Percentiles rank a stretch among this genome's conserved stretches.
phyloP scores from a whole-genome alignment of 768 basidiomycete genomes.

The Mycena amicta region DNA sequence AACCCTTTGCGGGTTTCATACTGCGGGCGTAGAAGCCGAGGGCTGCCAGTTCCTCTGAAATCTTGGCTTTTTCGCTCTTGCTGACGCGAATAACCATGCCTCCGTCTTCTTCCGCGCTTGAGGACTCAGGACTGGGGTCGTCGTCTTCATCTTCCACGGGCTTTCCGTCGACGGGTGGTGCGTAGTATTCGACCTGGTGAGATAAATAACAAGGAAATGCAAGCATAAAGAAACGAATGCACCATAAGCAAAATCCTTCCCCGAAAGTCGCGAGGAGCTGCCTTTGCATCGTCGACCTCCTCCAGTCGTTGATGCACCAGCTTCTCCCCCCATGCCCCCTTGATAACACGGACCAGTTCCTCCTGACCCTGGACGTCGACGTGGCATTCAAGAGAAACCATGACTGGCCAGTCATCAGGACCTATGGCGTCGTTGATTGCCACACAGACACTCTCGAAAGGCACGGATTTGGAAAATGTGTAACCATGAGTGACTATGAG shows the following conservation, averaged over 20 bases:
- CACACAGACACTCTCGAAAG: slow-evolving; percentile 53
- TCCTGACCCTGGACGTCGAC: slow-evolving; percentile 52
- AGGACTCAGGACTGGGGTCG: slow-evolving; percentile 26
- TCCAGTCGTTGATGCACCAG: slow-evolving; percentile 46
- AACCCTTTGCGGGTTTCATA: slow-evolving; percentile 58
- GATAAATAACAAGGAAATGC: not conserved
- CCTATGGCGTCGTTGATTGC: slow-evolving; percentile 51
- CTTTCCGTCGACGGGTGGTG: slow-evolving; percentile 29
- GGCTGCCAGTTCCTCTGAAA: slow-evolving; percentile 54
- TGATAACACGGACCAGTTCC: slow-evolving; percentile 56
- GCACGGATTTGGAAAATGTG: slow-evolving; percentile 55
- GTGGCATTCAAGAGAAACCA: slow-evolving; percentile 67
- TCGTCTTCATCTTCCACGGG: slow-evolving; percentile 24
- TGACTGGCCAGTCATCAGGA: slow-evolving; percentile 53
- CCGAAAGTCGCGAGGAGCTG: slow-evolving; percentile 49
- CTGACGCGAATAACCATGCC: slow-evolving; percentile 17
- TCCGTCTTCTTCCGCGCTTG: slow-evolving; percentile 28
- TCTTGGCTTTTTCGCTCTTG: slow-evolving; percentile 30
- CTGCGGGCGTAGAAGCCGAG: slow-evolving; percentile 64
- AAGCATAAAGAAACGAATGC: slow-evolving; percentile 15
- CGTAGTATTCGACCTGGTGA: slow-evolving; percentile 57
- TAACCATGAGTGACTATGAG: slow-evolving; percentile 64
- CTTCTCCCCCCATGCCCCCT: slow-evolving; percentile 52
- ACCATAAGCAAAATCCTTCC: slow-evolving; percentile 66
- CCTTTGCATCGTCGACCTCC: slow-evolving; percentile 35